Base-by-base conservation (phyloP, 768 basidiomycete species). In the Russula sp. region DNA sequence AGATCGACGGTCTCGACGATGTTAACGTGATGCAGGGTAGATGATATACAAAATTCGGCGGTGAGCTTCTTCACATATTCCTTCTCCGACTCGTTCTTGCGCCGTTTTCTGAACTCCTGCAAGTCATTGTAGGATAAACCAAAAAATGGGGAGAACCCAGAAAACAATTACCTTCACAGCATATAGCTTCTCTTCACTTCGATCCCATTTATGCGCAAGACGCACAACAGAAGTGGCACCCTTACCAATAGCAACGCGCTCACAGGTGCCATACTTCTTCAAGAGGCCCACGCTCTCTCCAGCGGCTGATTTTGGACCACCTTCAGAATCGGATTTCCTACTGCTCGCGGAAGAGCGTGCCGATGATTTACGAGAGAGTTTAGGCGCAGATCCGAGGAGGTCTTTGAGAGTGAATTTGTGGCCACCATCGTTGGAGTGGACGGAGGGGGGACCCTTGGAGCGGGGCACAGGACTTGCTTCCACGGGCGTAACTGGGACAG, bases 11-110 rank as follows among this genome's bases (percentile, higher is more conserved):
- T 99, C 79, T 98, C 95, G 73, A 98, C 95, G 71, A 98, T 84
- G 74, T 98, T 98, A 72, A 86, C 79, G 73, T 96, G 94, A 73
- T 93, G 92, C 32, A 98, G 76, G 1, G 95, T 97, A 42, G 95
- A 97, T 50, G 93, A 95, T 67, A 98, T 98, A 77, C 95, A 98
- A 77, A 98, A 98, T 75, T 98, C 96, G 28, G 96, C 94, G 7
- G 96, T 99, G 70, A 99, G 89, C 76, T 99, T 99, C 86, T 99
- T 99, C 79, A 99, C 88, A 72, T 99, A 99, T 79, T 99, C 96
- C 76, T 97, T 97, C 77, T 99, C 96, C 6, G 94, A 87, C 79
- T 99, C 96, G 72, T 96, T 97, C 84, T 95, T 96, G 70, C 96
- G 85, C 67, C 96, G 86, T 76, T 97, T 98, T 58, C 96, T 89